Base-by-base conservation (phyloP, 805 yeast species). In the Suhomyces faveliae region DNA sequence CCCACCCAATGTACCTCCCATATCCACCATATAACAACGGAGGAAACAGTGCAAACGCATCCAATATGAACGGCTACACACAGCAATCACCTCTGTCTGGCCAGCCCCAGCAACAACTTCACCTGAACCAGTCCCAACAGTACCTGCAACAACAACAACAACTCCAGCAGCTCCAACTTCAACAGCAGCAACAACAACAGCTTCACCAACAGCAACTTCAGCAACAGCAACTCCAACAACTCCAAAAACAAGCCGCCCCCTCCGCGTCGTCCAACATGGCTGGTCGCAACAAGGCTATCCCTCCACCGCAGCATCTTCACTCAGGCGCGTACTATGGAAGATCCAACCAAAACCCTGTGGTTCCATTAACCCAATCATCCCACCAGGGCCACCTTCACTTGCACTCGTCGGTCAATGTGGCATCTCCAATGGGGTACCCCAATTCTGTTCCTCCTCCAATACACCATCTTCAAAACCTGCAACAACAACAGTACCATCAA, bases 401-500 rank as follows among this genome's bases (percentile, higher is more conserved):
- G 7, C 41, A 42, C 35, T 37, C 40, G 5, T 13, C 29, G 4
- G 29, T 39, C 21, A 40, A 40, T 25, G 23, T 27, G 21, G 33
- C 40, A 2, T 24, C 47, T n/a, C 43, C 50, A n/a, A 35, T 22
- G 24, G 38, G 30, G 4, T 41, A 35, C 20, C 29, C 48, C 35
- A 20, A 41, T 35, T 13, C 35, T 19, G 38, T 17, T 25, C 29
- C 40, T 9, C 24, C 43, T 10, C 35, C 43, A 27, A 40, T 35
- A 12, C 53, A 48, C 50, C 61, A 49, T 27, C 44, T 40, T 11
- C 51, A 45, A 9, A 46, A 24, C 23, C 49, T 47, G 23, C 58
- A 53, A 20, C 48, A 51, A 38, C 55, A 47, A 2, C 63, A 47
- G 42, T 59, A 53, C 42, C 45, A 52, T 46, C 50, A 52, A 30